Evolutionary conservation across 495 filamentous ascomycete species (phyloP).

Genomic region (Astrocystis sublimbata): DNA sequence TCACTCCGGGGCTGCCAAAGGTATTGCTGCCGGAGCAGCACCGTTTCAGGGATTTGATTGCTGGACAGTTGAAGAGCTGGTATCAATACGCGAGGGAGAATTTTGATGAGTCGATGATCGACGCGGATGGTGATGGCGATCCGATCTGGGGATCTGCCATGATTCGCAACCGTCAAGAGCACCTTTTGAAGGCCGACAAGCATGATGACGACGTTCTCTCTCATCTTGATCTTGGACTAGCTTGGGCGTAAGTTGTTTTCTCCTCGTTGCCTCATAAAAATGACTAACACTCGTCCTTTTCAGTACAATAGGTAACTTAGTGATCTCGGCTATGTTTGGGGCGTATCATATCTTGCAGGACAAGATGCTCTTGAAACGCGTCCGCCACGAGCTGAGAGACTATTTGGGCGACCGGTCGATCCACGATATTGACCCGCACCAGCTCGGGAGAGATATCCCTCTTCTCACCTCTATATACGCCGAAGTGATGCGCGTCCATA

Average conservation of each 20-base stretch:
- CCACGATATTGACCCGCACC: conserved; percentile 3
- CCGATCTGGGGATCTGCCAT: conserved; percentile 14
- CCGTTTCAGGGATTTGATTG: conserved; percentile 2
- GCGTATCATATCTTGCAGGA: conserved; percentile 14
- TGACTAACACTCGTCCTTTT: not conserved
- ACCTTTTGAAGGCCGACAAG: conserved; percentile 10
- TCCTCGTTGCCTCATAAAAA: not conserved
- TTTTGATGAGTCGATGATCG: conserved; percentile 1
- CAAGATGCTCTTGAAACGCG: conserved; percentile 10
- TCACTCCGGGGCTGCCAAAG: conserved; percentile 1
- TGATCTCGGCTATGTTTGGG: conserved; percentile 22
- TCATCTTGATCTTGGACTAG: conserved; percentile 19
- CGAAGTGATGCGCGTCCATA: conserved; percentile 33
- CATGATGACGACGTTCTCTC: conserved; percentile 21
- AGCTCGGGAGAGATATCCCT: conserved; percentile 21
- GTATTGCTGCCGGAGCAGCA: conserved; percentile 6
- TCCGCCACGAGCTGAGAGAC: conserved; percentile 14
- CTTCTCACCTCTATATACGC: conserved; percentile 36
- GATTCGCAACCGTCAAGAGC: conserved; percentile 12
- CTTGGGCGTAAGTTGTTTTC: conserved; percentile 21
- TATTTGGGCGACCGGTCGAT: not conserved
- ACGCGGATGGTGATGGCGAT: conserved; percentile 13
- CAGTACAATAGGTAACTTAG: conserved; percentile 18
- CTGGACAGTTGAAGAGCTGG: conserved; percentile 10
- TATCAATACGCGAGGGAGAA: conserved; percentile 10